A percentile compares a stretch with the other conserved stretches of the same genome.
phyloP scores from a whole-genome alignment of 345 rosid genomes.

The Hibiscus mutabilis region DNA sequence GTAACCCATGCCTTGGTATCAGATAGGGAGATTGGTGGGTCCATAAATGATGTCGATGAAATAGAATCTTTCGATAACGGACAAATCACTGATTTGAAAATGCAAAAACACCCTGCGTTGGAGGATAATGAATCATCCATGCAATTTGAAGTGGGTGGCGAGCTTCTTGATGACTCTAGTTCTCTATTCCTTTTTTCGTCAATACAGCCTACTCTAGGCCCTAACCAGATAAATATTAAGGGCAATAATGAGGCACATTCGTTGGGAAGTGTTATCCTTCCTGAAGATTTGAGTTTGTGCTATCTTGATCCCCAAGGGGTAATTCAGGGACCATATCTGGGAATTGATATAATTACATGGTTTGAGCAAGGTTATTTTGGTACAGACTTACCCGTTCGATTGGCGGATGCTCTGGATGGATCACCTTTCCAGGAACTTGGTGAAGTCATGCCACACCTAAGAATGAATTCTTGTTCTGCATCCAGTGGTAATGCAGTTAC shows the following conservation, averaged over 20 bases:
- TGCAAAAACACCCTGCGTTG: conserved; percentile 15
- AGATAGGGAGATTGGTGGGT: conserved; percentile 7
- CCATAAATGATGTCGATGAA: conserved; percentile 7
- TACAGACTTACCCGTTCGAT: conserved; percentile 66
- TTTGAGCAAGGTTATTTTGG: conserved; percentile 92
- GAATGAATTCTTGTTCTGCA: conserved; percentile 11
- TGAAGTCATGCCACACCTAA: conserved; percentile 59
- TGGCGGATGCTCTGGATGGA: conserved; percentile 68
- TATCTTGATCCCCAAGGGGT: conserved; percentile 87
- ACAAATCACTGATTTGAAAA: conserved; percentile 13
- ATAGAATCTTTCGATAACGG: conserved; percentile 14
- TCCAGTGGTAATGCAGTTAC: background rate
- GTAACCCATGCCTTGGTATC: conserved; percentile 9
- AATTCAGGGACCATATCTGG: conserved; percentile 78
- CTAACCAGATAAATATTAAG: conserved; percentile 13
- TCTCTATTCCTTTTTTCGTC: conserved; percentile 34
- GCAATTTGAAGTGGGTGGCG: conserved; percentile 24
- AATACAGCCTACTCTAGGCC: conserved; percentile 21
- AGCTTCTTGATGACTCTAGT: conserved; percentile 43
- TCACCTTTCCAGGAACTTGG: conserved; percentile 66
- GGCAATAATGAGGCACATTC: conserved; percentile 15
- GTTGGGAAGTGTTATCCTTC: conserved; percentile 12
- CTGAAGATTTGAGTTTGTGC: conserved; percentile 59
- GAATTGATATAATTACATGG: conserved; percentile 77
- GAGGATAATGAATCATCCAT: conserved; percentile 16